Evolutionary conservation across 73 alveolate genomes (phyloP).

Genomic region (Effrenium voratum): DNA sequence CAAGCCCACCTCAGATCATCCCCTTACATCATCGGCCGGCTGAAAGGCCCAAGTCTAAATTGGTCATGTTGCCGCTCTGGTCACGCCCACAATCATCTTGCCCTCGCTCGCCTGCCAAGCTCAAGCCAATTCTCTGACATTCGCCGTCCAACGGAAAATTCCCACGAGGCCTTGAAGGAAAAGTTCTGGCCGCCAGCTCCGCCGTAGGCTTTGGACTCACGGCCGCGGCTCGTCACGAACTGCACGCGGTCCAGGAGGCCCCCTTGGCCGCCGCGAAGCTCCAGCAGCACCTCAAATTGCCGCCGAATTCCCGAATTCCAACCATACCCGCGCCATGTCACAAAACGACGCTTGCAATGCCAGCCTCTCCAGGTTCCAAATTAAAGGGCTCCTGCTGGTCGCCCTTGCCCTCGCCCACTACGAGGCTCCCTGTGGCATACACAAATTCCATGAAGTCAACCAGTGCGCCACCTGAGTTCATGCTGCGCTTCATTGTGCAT

Average conservation of each 20-base stretch:
- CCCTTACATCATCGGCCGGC: neutral
- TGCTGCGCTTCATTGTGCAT: neutral
- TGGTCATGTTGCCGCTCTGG: conserved; percentile 5
- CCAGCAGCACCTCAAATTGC: conserved; percentile 38
- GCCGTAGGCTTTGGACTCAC: conserved; percentile 56
- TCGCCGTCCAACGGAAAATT: neutral
- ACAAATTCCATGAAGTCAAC: conserved; percentile 66
- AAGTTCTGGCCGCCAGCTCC: conserved; percentile 49
- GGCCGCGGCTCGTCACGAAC: conserved; percentile 71
- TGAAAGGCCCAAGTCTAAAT: neutral
- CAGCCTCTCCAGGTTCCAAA: conserved; percentile 71
- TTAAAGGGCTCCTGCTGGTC: conserved; percentile 74
- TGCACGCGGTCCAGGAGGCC: conserved; percentile 76
- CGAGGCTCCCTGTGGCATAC: conserved; percentile 16
- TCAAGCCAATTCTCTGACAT: neutral
- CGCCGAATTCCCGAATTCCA: neutral
- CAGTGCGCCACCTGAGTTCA: conserved; percentile 47
- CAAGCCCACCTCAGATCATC: conserved; percentile 9
- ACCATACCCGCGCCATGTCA: neutral
- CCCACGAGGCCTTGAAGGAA: conserved; percentile 44
- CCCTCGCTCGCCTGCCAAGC: conserved; percentile 36
- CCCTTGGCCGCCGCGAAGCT: conserved; percentile 60
- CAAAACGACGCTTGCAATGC: neutral
- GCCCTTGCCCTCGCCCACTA: conserved; percentile 69
- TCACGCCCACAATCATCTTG: conserved; percentile 79